Evolutionary conservation across 768 basidiomycete genomes (phyloP), one percentile per base, ranked within the genome.

Genomic region (Rhizopogon vinicolor): DNA sequence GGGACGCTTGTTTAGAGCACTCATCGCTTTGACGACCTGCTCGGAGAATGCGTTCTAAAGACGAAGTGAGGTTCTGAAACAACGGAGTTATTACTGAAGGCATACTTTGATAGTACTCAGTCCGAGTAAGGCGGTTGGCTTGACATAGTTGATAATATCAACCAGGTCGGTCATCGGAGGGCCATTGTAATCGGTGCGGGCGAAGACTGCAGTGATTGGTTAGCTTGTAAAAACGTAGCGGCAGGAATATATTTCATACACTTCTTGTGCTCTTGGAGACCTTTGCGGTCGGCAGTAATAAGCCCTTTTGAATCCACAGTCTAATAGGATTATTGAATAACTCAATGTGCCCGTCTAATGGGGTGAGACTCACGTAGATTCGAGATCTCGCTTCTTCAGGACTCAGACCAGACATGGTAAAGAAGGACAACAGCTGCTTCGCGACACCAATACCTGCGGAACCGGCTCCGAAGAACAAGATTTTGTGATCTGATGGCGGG

Each of bases 221-320:
- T 18, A 42, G 52, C 49, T n/a, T 39, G 41, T 25, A 33, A 9
- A 16, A 22, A 28, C 41, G 10, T 35, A 44, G 18, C 49, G 10
- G 2, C 18, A 35, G 25, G 9, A 1, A 42, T 22, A 22, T 4
- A 29, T 5, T 56, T 37, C 48, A n/a, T 61, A 83, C 85, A 87
- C 61, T 79, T 80, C 68, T 92, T 91, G 73, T 91, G 89, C 54
- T 82, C 79, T 53, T 88, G 85, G 31, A 91, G 72, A 8, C 79
- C 81, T 58, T 81, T 78, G 61, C 89, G 80, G 64, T 82, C 79
- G 18, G 83, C 79, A 10, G 87, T 86, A 66, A 91, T 83, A 33
- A 91, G 72, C 39, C 89, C 89, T 70, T 89, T 81, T 18, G 87
- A 87, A 64, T 90, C 88, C 52, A 90, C 85, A 42, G 87, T 85